Evolutionary conservation across 331 rosid species (phyloP).

Genomic region (Pyrus hybrid): DNA sequence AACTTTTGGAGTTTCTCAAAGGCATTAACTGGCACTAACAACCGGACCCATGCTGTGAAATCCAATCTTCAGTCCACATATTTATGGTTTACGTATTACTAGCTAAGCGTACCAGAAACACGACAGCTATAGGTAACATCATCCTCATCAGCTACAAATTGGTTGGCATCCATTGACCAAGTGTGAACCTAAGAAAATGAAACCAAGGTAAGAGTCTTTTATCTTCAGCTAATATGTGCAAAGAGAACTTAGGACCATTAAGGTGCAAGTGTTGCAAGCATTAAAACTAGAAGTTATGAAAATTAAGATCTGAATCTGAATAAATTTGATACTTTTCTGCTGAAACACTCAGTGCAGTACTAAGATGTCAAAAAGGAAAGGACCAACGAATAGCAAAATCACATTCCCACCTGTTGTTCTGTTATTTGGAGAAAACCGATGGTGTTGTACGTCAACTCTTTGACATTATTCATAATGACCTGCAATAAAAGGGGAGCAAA

Average conservation of each 20-base stretch:
- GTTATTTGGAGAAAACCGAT: slow-evolving; percentile 93
- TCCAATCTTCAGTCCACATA: neutral
- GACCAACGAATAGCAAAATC: neutral
- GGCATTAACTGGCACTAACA: neutral
- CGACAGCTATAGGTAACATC: slow-evolving; percentile 81
- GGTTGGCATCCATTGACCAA: slow-evolving; percentile 82
- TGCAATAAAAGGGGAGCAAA: slow-evolving; percentile 17
- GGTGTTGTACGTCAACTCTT: slow-evolving; percentile 81
- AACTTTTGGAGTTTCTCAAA: neutral
- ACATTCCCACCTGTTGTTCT: slow-evolving; percentile 67
- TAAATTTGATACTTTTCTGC: slow-evolving; percentile 4
- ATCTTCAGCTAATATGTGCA: neutral
- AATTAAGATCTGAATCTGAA: slow-evolving; percentile 1
- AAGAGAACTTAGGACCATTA: neutral
- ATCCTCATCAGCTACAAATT: slow-evolving; percentile 87
- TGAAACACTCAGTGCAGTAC: slow-evolving; percentile 1
- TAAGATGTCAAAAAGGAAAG: slow-evolving; percentile 1
- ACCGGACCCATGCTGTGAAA: neutral
- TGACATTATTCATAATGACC: slow-evolving; percentile 54
- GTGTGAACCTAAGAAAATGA: slow-evolving; percentile 46
- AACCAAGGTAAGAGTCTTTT: neutral
- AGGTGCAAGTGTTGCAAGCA: neutral
- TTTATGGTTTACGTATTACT: neutral
- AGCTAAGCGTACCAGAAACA: slow-evolving; percentile 54
- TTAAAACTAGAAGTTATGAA: neutral